Evolutionary conservation across 306 rosid species (phyloP).

Genomic region (Glycine tomentella): DNA sequence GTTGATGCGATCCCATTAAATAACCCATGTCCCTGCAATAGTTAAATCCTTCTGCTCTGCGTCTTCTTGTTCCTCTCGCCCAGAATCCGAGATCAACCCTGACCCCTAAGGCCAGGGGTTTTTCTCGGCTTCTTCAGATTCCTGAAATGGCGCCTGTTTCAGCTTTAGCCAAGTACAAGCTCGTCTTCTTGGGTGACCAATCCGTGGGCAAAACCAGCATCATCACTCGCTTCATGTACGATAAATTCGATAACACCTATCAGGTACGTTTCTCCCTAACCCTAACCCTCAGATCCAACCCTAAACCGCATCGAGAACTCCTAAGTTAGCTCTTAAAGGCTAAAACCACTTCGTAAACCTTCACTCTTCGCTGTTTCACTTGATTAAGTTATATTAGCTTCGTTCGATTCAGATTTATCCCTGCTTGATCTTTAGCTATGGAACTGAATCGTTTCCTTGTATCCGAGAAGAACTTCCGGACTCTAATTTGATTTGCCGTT

Average conservation of each 20-base stretch:
- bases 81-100: conserved; percentile 39
- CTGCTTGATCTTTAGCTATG: no score
- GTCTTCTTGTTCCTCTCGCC: not conserved
- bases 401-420: not conserved
- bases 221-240: conserved; percentile 68
- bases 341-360: not conserved
- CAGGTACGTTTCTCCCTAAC: conserved; percentile 42
- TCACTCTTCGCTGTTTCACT: not conserved
- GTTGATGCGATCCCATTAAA: not conserved
- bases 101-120: not conserved
- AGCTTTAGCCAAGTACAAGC: conserved; percentile 64
- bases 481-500: not conserved
- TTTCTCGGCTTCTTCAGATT: conserved; percentile 35
- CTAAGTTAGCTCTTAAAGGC: not conserved
- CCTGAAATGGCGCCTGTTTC: conserved; percentile 60
- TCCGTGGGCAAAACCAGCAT: conserved; percentile 69
- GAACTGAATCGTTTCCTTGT: no score
- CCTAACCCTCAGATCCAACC: conserved; percentile 53
- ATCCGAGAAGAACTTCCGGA: no score
- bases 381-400: not conserved
- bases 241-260: conserved; percentile 62
- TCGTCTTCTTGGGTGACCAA: conserved; percentile 65
- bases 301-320: not conserved
- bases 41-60: not conserved
- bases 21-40: not conserved